Percentiles rank a stretch among this genome's conserved stretches.
phyloP scores from a whole-genome alignment of 1,284 basidiomycete genomes.

The Leccinum pseudoinsigne region DNA sequence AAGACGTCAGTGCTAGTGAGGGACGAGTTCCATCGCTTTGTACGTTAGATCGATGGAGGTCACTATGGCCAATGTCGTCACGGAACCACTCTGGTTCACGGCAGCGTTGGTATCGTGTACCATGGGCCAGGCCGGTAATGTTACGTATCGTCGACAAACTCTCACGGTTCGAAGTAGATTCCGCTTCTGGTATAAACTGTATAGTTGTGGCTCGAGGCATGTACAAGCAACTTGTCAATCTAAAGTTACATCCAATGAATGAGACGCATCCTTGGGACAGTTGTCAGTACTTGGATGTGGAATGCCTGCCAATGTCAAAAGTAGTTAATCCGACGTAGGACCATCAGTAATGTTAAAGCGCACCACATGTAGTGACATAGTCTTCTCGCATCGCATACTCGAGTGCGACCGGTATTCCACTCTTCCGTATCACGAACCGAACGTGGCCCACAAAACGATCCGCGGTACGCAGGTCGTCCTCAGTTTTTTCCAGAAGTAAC shows the following conservation, averaged over 20 bases:
- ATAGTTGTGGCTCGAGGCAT: background rate
- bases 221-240: background rate
- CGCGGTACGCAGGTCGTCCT: background rate
- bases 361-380: background rate
- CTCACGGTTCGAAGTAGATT: background rate
- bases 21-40: background rate
- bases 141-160: no score
- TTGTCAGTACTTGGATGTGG: background rate
- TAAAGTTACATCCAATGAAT: background rate
- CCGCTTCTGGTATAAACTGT: background rate
- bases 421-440: background rate
- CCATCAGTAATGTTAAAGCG: background rate
- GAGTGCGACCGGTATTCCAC: background rate
- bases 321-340: background rate
- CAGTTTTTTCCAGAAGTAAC: background rate
- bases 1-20: background rate
- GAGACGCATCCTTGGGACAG: background rate
- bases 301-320: background rate
- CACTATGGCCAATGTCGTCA: no score
- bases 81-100: background rate
- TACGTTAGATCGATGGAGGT: background rate
- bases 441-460: background rate
- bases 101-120: constrained; percentile 1
- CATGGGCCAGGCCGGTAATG: no score
- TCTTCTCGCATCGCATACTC: background rate